phyloP scores from a whole-genome alignment of 75 land plant species.

The Sequoia sempervirens region DNA sequence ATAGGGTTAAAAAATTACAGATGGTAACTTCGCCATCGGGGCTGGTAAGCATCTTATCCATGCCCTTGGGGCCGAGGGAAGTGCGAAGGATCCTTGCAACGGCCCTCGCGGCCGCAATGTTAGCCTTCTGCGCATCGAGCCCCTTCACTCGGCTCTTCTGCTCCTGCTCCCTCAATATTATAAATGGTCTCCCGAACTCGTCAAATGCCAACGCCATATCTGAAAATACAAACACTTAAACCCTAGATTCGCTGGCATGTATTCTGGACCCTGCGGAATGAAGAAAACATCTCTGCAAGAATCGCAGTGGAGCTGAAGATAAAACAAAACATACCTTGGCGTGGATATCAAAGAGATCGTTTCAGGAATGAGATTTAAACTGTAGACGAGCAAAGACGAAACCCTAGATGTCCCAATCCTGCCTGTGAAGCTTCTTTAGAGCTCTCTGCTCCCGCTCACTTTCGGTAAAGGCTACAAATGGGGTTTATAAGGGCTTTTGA shows the following conservation, averaged over 20 bases:
- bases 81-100: constrained; percentile 90
- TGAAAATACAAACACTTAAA: background rate
- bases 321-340: background rate
- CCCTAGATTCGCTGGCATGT: background rate
- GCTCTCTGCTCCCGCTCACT: background rate
- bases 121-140: constrained; percentile 96
- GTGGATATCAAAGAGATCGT: background rate
- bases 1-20: constrained; percentile 30
- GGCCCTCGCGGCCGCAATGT: constrained; percentile 85
- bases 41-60: constrained; percentile 98
- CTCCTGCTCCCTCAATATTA: constrained; percentile 88
- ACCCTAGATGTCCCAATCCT: background rate
- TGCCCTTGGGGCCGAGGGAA: constrained; percentile 98
- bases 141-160: constrained; percentile 79
- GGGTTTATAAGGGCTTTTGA: background rate
- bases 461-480: background rate
- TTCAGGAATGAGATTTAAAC: background rate
- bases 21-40: constrained; percentile 93
- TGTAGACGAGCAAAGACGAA: background rate
- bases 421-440: too few species aligned
- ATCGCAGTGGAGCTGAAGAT: background rate
- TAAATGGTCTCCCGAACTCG: constrained; percentile 92
- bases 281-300: background rate
- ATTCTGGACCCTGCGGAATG: background rate
- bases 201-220: constrained; percentile 95